A percentile compares a stretch with the other conserved stretches of the same genome.
These are phyloP conservation scores for Xylaria sp. DNA, from an alignment of 2,329 filamentous ascomycete genomes.

Conservation along the genomic window DNA sequence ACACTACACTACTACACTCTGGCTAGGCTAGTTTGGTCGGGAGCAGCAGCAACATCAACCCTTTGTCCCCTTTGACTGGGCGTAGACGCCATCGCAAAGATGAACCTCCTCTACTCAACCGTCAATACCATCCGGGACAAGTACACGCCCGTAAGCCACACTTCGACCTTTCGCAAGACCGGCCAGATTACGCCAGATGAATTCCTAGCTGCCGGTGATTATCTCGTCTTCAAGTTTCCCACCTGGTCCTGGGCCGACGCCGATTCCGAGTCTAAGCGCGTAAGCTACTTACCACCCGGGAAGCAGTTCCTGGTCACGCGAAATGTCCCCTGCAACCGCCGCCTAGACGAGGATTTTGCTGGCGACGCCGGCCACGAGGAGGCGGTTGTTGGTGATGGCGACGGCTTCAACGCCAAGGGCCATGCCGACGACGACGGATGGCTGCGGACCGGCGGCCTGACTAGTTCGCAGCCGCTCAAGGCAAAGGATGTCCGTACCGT, in stretches of 20 bases:
- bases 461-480: constrained; percentile 74
- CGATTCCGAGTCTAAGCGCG: constrained; percentile 76
- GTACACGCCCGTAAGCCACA: constrained; percentile 86
- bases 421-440: constrained; percentile 76
- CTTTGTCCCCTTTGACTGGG: not conserved
- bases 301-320: constrained; percentile 97
- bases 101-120: constrained; percentile 92
- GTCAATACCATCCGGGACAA: constrained; percentile 90
- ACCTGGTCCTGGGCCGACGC: constrained; percentile 97
- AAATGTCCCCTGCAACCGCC: constrained; percentile 89
- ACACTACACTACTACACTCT: not conserved
- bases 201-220: constrained; percentile 94
- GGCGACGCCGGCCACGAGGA: constrained; percentile 86
- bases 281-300: constrained; percentile 77
- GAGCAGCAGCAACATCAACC: not conserved
- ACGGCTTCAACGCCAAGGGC: constrained; percentile 58
- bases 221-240: constrained; percentile 98
- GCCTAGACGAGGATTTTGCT: constrained; percentile 91
- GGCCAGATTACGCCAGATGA: constrained; percentile 97
- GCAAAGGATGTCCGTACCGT: constrained; percentile 83
- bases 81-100: constrained; percentile 42
- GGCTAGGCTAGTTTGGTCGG: too few relatives aligned
- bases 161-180: constrained; percentile 89
- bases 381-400: constrained; percentile 79
- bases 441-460: constrained; percentile 83